Conservation (phyloP, 352 stramenopile species). For the Bremia lactucae region DNA sequence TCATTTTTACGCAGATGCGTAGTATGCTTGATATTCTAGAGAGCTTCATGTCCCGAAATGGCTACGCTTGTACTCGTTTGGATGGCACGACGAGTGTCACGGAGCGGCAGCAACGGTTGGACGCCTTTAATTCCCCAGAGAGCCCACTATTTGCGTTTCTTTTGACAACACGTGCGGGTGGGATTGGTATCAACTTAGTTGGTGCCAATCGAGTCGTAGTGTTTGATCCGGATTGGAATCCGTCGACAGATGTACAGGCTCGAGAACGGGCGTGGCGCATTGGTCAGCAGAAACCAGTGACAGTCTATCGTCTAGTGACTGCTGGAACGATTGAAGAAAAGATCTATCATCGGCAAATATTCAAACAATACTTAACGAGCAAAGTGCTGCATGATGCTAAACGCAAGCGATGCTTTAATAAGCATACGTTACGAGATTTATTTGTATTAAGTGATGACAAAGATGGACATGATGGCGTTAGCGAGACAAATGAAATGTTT, state of each 20-base stretch:
- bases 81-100: slow-evolving; percentile 95
- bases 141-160: slow-evolving; percentile 71
- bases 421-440: slow-evolving; percentile 92
- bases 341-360: slow-evolving; percentile 99
- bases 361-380: slow-evolving; percentile 98
- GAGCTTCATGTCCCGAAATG: slow-evolving; percentile 71
- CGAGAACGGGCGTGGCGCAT: slow-evolving; percentile 96
- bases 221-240: slow-evolving; percentile 99
- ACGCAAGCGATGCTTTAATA: slow-evolving; percentile 94
- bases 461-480: slow-evolving; percentile 46
- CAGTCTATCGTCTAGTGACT: slow-evolving; percentile 89
- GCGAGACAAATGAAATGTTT: slow-evolving; percentile 90
- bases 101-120: slow-evolving; percentile 89
- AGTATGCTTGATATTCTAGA: slow-evolving; percentile 98
- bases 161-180: slow-evolving; percentile 86
- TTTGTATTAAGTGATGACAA: slow-evolving; percentile 85
- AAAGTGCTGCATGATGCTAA: slow-evolving; percentile 95
- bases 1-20: slow-evolving; percentile 96
- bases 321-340: slow-evolving; percentile 99
- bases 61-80: slow-evolving; percentile 89
- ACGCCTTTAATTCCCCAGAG: slow-evolving; percentile 91
- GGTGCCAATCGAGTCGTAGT: slow-evolving; percentile 94
- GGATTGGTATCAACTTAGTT: slow-evolving; percentile 94
- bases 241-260: slow-evolving; percentile 93
- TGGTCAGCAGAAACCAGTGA: slow-evolving; percentile 79